Evolutionary conservation across 2,329 filamentous ascomycete genomes (phyloP), one percentile per base, ranked within the genome.

Genomic region (Sarocladium strictum): DNA sequence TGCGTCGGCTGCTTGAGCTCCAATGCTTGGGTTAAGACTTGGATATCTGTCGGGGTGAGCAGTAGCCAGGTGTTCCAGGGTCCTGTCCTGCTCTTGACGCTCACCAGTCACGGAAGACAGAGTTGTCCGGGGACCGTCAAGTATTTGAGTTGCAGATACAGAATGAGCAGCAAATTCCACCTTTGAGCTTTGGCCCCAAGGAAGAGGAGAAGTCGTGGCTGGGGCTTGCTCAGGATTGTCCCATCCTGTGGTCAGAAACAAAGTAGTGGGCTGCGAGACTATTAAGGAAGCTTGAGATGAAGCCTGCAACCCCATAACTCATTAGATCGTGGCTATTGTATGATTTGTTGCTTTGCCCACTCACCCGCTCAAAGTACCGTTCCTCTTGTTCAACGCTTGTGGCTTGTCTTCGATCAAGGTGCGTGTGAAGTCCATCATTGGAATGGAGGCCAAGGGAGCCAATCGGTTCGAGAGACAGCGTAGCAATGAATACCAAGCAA

Each of bases 401-500:
- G 27, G 23, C 47, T 35, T 51, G 27, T 51, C 47, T 51, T 23
- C 17, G 10, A 10, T 33, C 29, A 24, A 51, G 27, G n/a, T 33
- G 12, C 15, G 27, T 51, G 3, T 35, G 47, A 35, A 32, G 27
- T 3, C 27, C 43, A 17, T 26, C 43, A 3, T 23, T 23, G 23
- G 29, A 47, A 29, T 51, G 26, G 10, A 26, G 26, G 15, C 27
- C 19, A 6, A 51, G n/a, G 12, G 4, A 4, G 14, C 47, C 47
- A 15, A 51, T 17, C 21, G 26, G 47, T 5, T 26, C 29, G 19
- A 51, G 5, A 14, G 11, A 21, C 3, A 35, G 5, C 10, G 47
- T 51, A 11, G 47, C 15, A 12, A 51, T 35, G 27, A 51, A 35
- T 3, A 51, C 47, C 17, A 51, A 19, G 29, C 47, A 51, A 51